Conservation (phyloP, 2,329 filamentous ascomycete genomes). For the Calonectria pseudoreteaudii region DNA sequence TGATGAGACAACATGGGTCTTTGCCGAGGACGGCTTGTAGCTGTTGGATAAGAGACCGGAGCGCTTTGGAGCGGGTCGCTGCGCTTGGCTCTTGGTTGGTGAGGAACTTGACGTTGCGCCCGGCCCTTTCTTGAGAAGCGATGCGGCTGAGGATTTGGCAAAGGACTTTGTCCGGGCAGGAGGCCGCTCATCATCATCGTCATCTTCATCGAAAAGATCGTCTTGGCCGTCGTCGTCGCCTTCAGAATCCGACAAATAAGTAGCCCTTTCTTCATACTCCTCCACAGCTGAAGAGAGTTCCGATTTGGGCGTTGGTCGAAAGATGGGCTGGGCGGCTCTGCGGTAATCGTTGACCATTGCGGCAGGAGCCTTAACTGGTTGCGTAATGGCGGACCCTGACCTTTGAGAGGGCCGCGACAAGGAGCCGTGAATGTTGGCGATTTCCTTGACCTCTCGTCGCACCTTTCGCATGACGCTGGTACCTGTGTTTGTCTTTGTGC, state of each 20-base stretch:
- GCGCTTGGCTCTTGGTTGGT: conserved; percentile 17
- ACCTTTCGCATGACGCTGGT: conserved; percentile 68
- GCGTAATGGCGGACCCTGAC: conserved; percentile 47
- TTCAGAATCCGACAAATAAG: conserved; percentile 56
- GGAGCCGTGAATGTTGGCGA: conserved; percentile 60
- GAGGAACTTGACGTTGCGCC: conserved; percentile 7
- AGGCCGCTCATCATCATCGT: conserved; percentile 13
- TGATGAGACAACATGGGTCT: conserved; percentile 27
- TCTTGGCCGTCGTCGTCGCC: conserved; percentile 42
- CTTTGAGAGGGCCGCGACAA: conserved; percentile 52
- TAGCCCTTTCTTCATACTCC: conserved; percentile 51
- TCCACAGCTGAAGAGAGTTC: conserved; percentile 38
- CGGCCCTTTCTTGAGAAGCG: conserved; percentile 37
- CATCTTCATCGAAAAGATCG: conserved; percentile 43
- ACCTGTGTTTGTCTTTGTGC: conserved; percentile 64
- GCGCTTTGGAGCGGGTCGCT: conserved; percentile 25
- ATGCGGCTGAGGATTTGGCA: conserved; percentile 27
- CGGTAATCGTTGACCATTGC: conserved; percentile 67
- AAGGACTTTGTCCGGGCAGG: conserved; percentile 25
- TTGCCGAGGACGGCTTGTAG: conserved; percentile 35
- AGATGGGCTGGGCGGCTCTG: conserved; percentile 54
- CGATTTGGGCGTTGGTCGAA: conserved; percentile 39
- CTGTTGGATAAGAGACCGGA: conserved; percentile 45
- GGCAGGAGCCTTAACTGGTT: conserved; percentile 62
- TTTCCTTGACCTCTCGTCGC: conserved; percentile 67